Base-by-base conservation (phyloP, 1,284 basidiomycete genomes). In the Hemileia vastatrix region DNA sequence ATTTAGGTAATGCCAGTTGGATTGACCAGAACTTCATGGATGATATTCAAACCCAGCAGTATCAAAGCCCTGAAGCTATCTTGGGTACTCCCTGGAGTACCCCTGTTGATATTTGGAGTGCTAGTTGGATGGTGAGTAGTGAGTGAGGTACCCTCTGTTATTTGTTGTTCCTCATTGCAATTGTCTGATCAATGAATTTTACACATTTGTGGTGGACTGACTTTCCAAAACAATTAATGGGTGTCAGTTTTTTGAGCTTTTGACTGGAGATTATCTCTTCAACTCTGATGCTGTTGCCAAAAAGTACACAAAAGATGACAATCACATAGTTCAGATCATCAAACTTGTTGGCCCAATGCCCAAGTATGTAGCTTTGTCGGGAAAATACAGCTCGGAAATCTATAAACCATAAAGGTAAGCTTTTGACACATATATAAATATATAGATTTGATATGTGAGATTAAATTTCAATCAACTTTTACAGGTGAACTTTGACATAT, bases 271-370 rank as follows among this genome's bases (percentile, higher is more conserved):
- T 75, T 90, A 87, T 72, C 82, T 91, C 33, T 92, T 91, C 73
- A 89, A 91, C 72, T 91, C 90, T 27, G 89, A 90, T 67, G 86
- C 86, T 11, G 86, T 87, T 65, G 77, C 80, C 51, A 80, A 82
- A 65, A n/a, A n/a, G n/a, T 93, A 91, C 76, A 86, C 84, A 79
- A 95, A 96, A 78, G 95, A 98, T 77, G 94, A 98, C 77, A 94
- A 98, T 75, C 94, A 98, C 74, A 90, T 98, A 64, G 94, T 94
- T 3, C 94, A 98, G 79, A 90, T 98, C 71, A 92, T 97, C 77
- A 94, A 98, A 78, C 82, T 98, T 15, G 80, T 97, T 70, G 95
- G 94, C 56, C 90, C 95, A 72, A 81, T 82, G 75, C 90, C 93
- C 8, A 86, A 86, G 72, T 81, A 80, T 56, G 79, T 98, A 50